Conservation (phyloP, 1,284 basidiomycete genomes). For the Microstroma glucosiphilum region DNA sequence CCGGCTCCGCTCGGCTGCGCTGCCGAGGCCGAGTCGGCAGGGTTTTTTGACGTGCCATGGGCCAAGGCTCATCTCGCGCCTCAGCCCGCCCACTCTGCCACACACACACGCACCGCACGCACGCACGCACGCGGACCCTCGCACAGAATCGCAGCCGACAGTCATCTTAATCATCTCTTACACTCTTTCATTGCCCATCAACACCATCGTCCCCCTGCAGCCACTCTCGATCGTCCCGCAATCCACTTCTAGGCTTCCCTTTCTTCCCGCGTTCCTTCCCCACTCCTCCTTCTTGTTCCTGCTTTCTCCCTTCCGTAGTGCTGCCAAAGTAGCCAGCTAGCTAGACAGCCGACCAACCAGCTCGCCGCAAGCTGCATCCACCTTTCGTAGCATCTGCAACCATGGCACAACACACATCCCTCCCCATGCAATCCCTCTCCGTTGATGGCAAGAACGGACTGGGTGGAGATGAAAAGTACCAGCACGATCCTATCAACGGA, state of each 20-base stretch:
- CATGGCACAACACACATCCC: constrained; percentile 41
- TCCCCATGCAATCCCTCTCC: constrained; percentile 32
- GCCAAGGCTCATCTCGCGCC: no score
- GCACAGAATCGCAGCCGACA: background rate
- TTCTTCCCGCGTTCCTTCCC: background rate
- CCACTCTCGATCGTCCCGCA: background rate
- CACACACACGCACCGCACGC: background rate
- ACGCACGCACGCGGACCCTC: background rate
- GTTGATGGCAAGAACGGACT: constrained; percentile 7
- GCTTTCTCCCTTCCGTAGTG: background rate
- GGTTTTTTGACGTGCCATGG: no score
- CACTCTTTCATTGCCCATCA: background rate
- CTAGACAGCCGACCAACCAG: no score
- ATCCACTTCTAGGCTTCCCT: background rate
- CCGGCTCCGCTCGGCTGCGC: no score
- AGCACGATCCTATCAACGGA: constrained; percentile 41
- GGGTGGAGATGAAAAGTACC: constrained; percentile 37
- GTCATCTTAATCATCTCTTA: background rate
- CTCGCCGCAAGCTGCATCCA: background rate
- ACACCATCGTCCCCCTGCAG: background rate
- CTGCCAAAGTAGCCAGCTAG: background rate
- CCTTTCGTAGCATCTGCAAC: constrained; percentile 6
- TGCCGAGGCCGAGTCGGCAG: no score
- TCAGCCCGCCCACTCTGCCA: background rate
- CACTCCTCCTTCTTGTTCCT: background rate